Conservation (phyloP, 1,139 yeast species). For the Geotrichum armillariae region DNA sequence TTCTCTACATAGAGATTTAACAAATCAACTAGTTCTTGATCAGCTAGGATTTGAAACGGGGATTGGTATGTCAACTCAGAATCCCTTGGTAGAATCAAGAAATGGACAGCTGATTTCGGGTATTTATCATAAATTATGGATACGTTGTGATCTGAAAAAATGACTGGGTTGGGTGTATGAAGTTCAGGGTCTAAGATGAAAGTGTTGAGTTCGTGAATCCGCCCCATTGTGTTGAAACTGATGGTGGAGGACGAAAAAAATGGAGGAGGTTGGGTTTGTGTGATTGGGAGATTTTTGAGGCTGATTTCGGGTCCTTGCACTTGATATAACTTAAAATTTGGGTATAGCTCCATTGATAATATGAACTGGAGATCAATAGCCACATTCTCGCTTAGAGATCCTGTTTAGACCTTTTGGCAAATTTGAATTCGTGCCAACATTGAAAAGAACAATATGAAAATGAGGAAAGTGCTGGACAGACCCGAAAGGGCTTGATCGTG, state of each 20-base stretch:
- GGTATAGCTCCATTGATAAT: no score
- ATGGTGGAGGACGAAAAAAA: not conserved
- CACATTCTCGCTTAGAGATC: no score
- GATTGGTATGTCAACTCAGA: constrained; percentile 43
- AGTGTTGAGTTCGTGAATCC: constrained; percentile 29
- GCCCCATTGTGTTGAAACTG: not conserved
- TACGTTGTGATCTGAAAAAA: constrained; percentile 50
- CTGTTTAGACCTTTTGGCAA: no score
- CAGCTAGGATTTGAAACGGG: constrained; percentile 56
- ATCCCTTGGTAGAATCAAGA: constrained; percentile 59
- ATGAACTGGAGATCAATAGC: no score
- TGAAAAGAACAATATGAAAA: no score
- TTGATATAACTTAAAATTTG: no score
- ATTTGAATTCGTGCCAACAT: no score
- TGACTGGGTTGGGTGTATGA: constrained; percentile 29
- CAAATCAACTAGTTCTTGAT: constrained; percentile 38
- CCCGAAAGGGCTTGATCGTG: no score
- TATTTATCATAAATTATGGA: constrained; percentile 56
- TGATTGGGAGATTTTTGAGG: no score
- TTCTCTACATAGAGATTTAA: constrained; percentile 45
- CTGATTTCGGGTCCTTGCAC: no score
- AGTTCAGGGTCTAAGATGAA: constrained; percentile 43
- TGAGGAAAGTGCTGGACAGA: no score
- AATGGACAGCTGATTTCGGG: constrained; percentile 66
- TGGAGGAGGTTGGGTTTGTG: no score